Evolutionary conservation across 1,284 basidiomycete species (phyloP), one percentile per base, ranked within the genome.

Genomic region (Thecaphora thlaspeos): DNA sequence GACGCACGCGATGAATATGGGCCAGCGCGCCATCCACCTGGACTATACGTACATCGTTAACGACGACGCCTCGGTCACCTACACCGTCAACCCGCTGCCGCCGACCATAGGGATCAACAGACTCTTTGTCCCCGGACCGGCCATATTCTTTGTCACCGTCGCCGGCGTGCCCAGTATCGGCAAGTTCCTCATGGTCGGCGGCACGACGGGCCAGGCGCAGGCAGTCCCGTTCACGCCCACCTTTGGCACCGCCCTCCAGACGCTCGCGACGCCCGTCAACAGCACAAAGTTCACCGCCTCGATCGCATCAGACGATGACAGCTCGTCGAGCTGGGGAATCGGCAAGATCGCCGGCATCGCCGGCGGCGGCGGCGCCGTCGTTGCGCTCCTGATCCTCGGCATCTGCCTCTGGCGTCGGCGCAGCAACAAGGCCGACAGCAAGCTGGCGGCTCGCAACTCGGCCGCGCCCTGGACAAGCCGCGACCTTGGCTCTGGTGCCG

Each of bases 1-100:
- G 1, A 96, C 91, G 0, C 93, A 96, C 78, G 91, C 86, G 17
- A 89, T 96, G 85, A 92, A 93, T 82, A 92, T 91, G 88, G 89
- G 89, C 17, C 89, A 90, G 76, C 58, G 70, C 36, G 59, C 62
- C 54, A 56, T 73, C 40, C 59, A 73, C 55, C 63, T 73, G 36
- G 46, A 54, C 28, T 43, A 62, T 23, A 48, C 48, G 15, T 40
- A 43, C 3, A 38, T 44, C 23, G 62, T 41, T 4, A 51, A 40
- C 40, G 48, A 40, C 37, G 32, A 34, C 32, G 42, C 73, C 14
- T 53, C 51, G 41, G 73, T 77, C 22, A 50, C 63, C 15, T 34
- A 34, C 32, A 34, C 32, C 46, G 68, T 70, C 37, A 50, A 73
- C 22, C 72, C 75, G n/a, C 55, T 78, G 36, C 69, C 75, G 43